A percentile compares a stretch with the other conserved stretches of the same genome.
Evolutionary conservation across 176 grass and related monocot species (phyloP).

Genomic region (Carex littledalei): DNA sequence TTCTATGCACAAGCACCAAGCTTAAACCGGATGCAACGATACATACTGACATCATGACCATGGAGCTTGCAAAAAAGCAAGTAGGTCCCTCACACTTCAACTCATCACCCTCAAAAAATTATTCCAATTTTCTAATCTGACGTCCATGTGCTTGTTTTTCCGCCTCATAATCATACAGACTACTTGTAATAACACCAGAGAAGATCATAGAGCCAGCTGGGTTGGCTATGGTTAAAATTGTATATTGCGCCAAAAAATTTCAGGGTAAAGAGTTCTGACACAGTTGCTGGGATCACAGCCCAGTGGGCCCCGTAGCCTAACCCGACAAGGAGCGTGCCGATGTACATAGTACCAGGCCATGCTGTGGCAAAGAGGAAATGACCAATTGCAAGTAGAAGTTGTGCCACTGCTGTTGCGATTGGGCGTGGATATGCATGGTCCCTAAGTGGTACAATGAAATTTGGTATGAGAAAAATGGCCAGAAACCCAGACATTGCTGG

Average conservation of each 20-base stretch:
- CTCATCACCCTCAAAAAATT: constrained; percentile 30
- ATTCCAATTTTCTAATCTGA: constrained; percentile 11
- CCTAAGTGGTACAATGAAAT: constrained; percentile 38
- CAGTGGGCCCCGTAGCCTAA: constrained; percentile 81
- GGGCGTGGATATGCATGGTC: constrained; percentile 67
- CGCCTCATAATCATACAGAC: constrained; percentile 60
- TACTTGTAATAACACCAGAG: constrained; percentile 72
- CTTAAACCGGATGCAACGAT: constrained; percentile 49
- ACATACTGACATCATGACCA: constrained; percentile 75
- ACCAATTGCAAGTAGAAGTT: constrained; percentile 54
- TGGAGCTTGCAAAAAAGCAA: constrained; percentile 75
- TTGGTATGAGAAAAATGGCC: background rate
- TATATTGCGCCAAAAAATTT: constrained; percentile 81
- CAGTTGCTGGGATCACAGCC: constrained; percentile 67
- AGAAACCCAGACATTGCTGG: background rate
- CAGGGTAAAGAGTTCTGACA: constrained; percentile 70
- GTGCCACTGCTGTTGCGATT: constrained; percentile 49
- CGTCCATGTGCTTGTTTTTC: constrained; percentile 48
- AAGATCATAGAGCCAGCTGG: constrained; percentile 60
- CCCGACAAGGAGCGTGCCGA: constrained; percentile 65
- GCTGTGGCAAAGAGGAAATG: constrained; percentile 90
- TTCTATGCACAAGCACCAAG: constrained; percentile 63
- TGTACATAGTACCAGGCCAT: constrained; percentile 85
- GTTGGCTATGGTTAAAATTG: constrained; percentile 87
- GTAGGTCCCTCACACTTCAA: constrained; percentile 61